phyloP scores from a whole-genome alignment of 495 filamentous ascomycete species.

The Saxophila tyrrhenica region DNA sequence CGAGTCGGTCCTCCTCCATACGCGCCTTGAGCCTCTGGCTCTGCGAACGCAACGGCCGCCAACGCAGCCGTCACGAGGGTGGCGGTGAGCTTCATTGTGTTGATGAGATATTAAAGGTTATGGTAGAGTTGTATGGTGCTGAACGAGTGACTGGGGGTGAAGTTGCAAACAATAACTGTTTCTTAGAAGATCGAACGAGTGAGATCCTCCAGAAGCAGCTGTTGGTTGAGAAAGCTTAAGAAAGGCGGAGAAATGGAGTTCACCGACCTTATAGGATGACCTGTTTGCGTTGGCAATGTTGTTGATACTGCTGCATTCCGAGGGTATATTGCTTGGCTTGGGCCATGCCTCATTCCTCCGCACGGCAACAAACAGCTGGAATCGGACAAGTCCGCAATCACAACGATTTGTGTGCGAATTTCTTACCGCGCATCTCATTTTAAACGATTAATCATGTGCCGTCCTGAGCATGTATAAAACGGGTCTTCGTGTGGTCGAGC shows the following conservation, averaged over 20 bases:
- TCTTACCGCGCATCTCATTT: neutral
- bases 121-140: neutral
- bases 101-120: constrained; percentile 1
- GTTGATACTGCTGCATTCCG: constrained; percentile 19
- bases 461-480: neutral
- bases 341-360: constrained; percentile 12
- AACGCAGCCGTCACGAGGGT: constrained; percentile 6
- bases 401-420: neutral
- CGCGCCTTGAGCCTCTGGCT: neutral
- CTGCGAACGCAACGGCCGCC: constrained; percentile 11
- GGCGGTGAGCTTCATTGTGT: constrained; percentile 16
- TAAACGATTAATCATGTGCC: too few species aligned
- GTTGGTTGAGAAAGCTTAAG: constrained; percentile 8
- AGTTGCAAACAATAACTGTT: neutral
- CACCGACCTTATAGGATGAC: constrained; percentile 8
- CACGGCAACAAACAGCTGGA: constrained; percentile 15
- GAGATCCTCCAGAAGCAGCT: constrained; percentile 8
- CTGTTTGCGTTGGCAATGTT: constrained; percentile 10
- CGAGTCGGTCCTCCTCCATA: neutral
- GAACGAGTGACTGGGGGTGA: neutral
- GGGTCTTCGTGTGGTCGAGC: too few species aligned
- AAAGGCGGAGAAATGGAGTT: neutral
- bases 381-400: neutral
- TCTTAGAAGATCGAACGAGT: constrained; percentile 16
- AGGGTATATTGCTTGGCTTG: constrained; percentile 10